These are phyloP conservation scores for Salix udensis DNA, from an alignment of 345 rosid genomes.

Conservation along the genomic window DNA sequence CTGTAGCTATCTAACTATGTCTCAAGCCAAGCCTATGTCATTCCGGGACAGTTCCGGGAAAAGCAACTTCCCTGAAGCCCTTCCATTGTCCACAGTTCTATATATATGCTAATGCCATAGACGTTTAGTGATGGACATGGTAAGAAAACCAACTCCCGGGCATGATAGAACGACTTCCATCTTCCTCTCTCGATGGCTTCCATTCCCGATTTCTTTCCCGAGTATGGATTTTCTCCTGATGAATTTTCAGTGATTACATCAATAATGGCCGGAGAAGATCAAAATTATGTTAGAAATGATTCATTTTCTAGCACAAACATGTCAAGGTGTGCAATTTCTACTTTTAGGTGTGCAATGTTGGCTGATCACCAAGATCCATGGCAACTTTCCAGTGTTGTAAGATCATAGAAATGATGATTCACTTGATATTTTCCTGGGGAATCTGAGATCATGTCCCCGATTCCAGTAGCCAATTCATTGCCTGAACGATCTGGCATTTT, in stretches of 20 bases:
- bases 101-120: no score
- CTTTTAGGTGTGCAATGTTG: conserved; percentile 10
- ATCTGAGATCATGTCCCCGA: conserved; percentile 16
- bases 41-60: conserved; percentile 8
- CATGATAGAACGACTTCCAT: neutral
- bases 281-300: neutral
- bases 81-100: neutral
- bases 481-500: conserved; percentile 34
- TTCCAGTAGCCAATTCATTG: conserved; percentile 8
- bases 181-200: conserved; percentile 38
- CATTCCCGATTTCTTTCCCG: conserved; percentile 15
- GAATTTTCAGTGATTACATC: conserved; percentile 35
- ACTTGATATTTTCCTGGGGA: conserved; percentile 17
- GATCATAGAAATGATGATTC: conserved; percentile 3
- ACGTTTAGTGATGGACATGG: conserved; percentile 9
- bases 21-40: neutral
- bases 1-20: conserved; percentile 1
- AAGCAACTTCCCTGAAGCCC: neutral
- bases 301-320: conserved; percentile 5
- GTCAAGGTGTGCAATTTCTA: neutral
- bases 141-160: neutral
- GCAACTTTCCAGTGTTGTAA: neutral
- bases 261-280: conserved; percentile 12
- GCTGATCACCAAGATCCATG: conserved; percentile 1
- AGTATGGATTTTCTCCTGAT: conserved; percentile 30